A percentile compares a stretch with the other conserved stretches of the same genome.
Evolutionary conservation across 352 stramenopile genomes (phyloP).

Genomic region (Phytophthora sp.): DNA sequence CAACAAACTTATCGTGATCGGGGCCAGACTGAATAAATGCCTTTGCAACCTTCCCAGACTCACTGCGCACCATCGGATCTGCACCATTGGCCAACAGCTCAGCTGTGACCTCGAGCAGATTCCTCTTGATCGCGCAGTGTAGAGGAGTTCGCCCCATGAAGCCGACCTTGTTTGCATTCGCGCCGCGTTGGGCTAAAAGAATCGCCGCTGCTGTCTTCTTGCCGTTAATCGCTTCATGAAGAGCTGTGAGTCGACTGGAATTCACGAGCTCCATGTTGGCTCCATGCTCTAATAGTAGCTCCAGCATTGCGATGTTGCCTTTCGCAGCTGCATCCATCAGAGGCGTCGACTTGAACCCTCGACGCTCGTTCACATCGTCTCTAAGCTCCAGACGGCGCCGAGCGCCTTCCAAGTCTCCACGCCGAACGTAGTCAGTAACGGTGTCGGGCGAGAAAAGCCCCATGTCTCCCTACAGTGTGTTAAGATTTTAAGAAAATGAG

Average conservation of each 20-base stretch:
- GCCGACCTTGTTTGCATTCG: conserved; percentile 14
- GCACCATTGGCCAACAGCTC: conserved; percentile 12
- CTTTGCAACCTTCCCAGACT: not conserved
- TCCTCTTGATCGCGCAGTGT: conserved; percentile 13
- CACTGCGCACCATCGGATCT: not conserved
- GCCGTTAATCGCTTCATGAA: conserved; percentile 17
- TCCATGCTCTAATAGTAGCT: conserved; percentile 25
- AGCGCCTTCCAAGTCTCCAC: conserved; percentile 13
- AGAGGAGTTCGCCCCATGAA: conserved; percentile 20
- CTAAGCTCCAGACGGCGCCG: conserved; percentile 21
- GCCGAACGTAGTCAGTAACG: conserved; percentile 19
- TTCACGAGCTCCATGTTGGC: conserved; percentile 13
- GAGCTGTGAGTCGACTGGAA: conserved; percentile 3
- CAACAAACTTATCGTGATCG: conserved; percentile 6
- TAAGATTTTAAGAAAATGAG: no score
- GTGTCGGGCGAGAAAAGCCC: conserved; percentile 21
- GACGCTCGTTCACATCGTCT: conserved; percentile 26
- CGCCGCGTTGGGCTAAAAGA: conserved; percentile 9
- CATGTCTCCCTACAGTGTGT: conserved; percentile 2
- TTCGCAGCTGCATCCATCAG: conserved; percentile 14
- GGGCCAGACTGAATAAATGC: conserved; percentile 4
- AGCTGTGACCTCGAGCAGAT: conserved; percentile 12
- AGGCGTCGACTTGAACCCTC: conserved; percentile 9
- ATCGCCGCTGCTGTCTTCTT: conserved; percentile 6
- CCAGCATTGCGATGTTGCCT: conserved; percentile 12